Conservation (phyloP, 495 filamentous ascomycete genomes). For the Aspergillus bertholletiae region DNA sequence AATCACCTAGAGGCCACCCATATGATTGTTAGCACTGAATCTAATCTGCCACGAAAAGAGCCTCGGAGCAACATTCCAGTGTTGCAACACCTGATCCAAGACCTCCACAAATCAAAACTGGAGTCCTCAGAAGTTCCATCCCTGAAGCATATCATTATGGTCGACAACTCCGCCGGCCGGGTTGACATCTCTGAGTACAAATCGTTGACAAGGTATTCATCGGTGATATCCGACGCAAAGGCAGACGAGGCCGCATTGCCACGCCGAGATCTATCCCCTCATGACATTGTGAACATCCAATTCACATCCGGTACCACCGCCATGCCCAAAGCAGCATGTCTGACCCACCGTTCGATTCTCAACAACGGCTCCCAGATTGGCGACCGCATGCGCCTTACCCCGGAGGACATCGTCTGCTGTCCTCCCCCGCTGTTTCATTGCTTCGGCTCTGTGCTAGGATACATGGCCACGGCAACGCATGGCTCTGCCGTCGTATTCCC, state of each 20-base stretch:
- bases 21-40: conserved; percentile 79
- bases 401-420: conserved; percentile 72
- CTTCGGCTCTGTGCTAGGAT: conserved; percentile 87
- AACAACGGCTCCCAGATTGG: conserved; percentile 88
- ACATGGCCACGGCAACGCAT: conserved; percentile 91
- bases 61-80: conserved; percentile 74
- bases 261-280: conserved; percentile 48
- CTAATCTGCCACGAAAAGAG: conserved; percentile 76
- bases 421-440: conserved; percentile 91
- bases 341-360: conserved; percentile 78
- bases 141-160: conserved; percentile 65
- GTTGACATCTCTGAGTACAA: conserved; percentile 44
- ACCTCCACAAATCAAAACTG: conserved; percentile 49
- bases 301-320: conserved; percentile 95
- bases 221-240: conserved; percentile 42
- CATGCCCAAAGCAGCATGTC: conserved; percentile 85
- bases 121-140: conserved; percentile 65
- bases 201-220: conserved; percentile 51
- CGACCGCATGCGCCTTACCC: conserved; percentile 73
- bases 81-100: conserved; percentile 59
- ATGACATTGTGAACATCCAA: conserved; percentile 90
- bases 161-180: conserved; percentile 75
- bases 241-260: conserved; percentile 41
- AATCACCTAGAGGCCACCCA: conserved; percentile 71
- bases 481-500: conserved; percentile 84